Evolutionary conservation across 176 grass and related monocot species (phyloP).

Genomic region (Carex littledalei): DNA sequence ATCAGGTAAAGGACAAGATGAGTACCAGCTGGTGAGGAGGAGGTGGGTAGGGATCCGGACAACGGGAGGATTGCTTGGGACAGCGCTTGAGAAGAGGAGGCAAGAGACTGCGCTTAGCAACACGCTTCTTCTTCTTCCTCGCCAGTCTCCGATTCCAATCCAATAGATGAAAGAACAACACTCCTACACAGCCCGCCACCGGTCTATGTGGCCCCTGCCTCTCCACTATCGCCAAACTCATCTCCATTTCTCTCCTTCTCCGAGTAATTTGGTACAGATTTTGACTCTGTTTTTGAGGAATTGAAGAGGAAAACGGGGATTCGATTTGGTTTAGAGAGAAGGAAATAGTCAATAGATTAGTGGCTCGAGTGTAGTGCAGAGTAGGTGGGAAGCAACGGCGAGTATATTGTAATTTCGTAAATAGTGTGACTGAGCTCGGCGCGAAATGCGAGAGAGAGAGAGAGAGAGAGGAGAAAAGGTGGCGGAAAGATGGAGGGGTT

Average conservation of each 20-base stretch:
- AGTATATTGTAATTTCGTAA: background rate
- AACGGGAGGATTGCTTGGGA: conserved; percentile 30
- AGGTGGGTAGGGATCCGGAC: background rate
- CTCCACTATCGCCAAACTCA: conserved; percentile 88
- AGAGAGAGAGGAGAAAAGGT: background rate
- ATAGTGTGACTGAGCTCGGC: conserved; percentile 23
- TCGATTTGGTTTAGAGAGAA: conserved; percentile 10
- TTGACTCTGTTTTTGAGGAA: background rate
- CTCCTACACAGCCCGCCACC: conserved; percentile 45
- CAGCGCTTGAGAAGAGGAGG: conserved; percentile 43
- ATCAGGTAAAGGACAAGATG: background rate
- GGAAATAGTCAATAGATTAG: background rate
- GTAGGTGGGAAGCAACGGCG: conserved; percentile 52
- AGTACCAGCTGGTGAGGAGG: conserved; percentile 26
- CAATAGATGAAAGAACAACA: conserved; percentile 73
- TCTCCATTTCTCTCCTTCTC: conserved; percentile 25
- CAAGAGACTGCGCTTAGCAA: conserved; percentile 23
- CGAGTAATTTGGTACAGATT: too few species aligned
- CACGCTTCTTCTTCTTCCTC: conserved; percentile 34
- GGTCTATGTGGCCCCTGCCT: conserved; percentile 32
- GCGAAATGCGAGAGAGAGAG: conserved; percentile 35
- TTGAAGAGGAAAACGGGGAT: background rate
- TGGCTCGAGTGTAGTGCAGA: background rate
- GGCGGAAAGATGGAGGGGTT: conserved; percentile 22
- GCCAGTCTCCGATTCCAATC: conserved; percentile 85